Base-by-base conservation (phyloP, 192 early-diverging fungal genomes). In the Coemansia sp. region DNA sequence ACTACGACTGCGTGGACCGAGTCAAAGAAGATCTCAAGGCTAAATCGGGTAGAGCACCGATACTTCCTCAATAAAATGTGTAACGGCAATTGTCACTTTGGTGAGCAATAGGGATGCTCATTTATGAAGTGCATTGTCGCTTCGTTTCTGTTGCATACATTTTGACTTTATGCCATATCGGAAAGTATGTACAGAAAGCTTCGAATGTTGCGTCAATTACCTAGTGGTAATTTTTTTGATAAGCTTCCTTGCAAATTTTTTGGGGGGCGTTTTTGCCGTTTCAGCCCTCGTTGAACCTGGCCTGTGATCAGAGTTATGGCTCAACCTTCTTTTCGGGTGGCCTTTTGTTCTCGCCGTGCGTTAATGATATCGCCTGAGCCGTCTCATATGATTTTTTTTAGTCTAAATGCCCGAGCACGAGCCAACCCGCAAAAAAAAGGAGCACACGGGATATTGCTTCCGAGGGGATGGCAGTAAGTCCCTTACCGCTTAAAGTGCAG, bases 161-260 rank as follows among this genome's bases (percentile, higher is more conserved):
- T 62, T 77, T 77, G 76, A 77, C 70, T 77, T 36, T 62, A 37
- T 3, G 45, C 43, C 55, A 60, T 65, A 72, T 64, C 37, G 75
- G 12, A 58, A 57, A 33, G 42, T 38, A 68, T 45, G 39, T 42
- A 64, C 61, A 34, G 31, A 64, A 69, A 77, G 76, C 76, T 77
- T 77, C 76, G 76, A 77, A 65, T 65, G 76, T 65, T 72, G 76
- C 76, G 43, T 68, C 38, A 39, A 59, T 53, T 52, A 36, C 41
- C 12, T 34, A 23, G 35, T 21, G 33, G 28, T n/a, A 64, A 64
- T 35, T 35, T 4, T 38, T 31, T 60, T 60, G 34, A 14, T 13
- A 23, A 35, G 35, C 20, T 47, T 42, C 13, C 11, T 25, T 14
- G 2, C 0, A 18, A 26, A 5, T 4, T 48, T n/a, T n/a, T n/a